Evolutionary conservation across 2,329 filamentous ascomycete species (phyloP).

Genomic region (Cladosporium phlei): DNA sequence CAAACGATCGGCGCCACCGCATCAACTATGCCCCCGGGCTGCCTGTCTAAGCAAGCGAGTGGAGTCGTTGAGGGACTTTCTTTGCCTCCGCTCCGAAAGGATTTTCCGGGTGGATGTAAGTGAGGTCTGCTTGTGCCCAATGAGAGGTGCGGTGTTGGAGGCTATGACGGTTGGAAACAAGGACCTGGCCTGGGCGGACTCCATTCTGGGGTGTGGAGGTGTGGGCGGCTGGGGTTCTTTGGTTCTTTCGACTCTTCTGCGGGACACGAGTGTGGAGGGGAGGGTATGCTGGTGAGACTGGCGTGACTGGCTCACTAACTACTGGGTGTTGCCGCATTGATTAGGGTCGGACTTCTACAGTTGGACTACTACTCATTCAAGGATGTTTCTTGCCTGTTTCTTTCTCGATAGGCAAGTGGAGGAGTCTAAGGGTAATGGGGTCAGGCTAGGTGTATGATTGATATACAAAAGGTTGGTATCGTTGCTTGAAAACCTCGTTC

Average conservation of each 20-base stretch:
- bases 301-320: too few relatives aligned
- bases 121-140: slow-evolving; percentile 1
- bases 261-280: background rate
- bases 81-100: slow-evolving; percentile 11
- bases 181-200: slow-evolving; percentile 9
- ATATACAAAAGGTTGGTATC: slow-evolving; percentile 13
- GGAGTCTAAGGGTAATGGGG: slow-evolving; percentile 3
- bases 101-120: slow-evolving; percentile 11
- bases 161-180: slow-evolving; percentile 4
- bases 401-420: slow-evolving; percentile 7
- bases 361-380: slow-evolving; percentile 1
- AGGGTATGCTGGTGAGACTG: background rate
- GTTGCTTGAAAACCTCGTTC: slow-evolving; percentile 6
- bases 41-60: background rate
- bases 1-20: slow-evolving; percentile 10
- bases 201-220: slow-evolving; percentile 7
- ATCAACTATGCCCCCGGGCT: slow-evolving; percentile 11
- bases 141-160: background rate
- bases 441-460: background rate
- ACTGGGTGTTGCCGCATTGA: background rate
- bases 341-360: too few relatives aligned
- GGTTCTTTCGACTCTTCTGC: too few relatives aligned
- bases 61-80: slow-evolving; percentile 14
- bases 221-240: slow-evolving; percentile 8
- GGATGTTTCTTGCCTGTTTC: slow-evolving; percentile 10